Conservation (phyloP, 75 land plant genomes). For the Pinus taeda region DNA sequence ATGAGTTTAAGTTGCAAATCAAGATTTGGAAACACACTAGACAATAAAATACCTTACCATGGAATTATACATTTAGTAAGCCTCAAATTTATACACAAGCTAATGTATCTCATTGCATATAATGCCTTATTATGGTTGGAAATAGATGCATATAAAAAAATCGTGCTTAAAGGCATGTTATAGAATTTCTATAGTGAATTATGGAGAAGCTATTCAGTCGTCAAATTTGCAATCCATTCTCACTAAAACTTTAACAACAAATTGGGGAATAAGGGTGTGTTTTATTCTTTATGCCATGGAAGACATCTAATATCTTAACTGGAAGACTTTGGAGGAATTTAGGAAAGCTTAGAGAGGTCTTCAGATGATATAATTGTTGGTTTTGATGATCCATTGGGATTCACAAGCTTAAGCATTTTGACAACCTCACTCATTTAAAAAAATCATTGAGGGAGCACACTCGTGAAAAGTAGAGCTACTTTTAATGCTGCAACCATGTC, state of each 20-base stretch:
- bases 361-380: no score
- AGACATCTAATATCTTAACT: no score
- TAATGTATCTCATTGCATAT: not conserved
- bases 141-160: not conserved
- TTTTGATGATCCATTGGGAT: no score
- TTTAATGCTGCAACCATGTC: no score
- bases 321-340: no score
- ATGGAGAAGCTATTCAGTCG: not conserved
- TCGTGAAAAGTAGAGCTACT: no score
- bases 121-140: not conserved
- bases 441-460: no score
- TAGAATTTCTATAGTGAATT: not conserved
- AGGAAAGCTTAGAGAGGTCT: no score
- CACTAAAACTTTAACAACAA: not conserved
- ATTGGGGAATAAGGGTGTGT: not conserved
- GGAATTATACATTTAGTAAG: not conserved
- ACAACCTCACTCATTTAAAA: no score
- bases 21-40: not conserved
- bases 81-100: constrained; percentile 3
- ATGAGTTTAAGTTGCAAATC: no score
- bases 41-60: not conserved
- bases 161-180: not conserved
- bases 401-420: no score
- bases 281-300: not conserved
- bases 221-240: not conserved